These are phyloP conservation scores for Cladosporium sp. DNA, from an alignment of 2,329 filamentous ascomycete genomes.

Conservation along the genomic window DNA sequence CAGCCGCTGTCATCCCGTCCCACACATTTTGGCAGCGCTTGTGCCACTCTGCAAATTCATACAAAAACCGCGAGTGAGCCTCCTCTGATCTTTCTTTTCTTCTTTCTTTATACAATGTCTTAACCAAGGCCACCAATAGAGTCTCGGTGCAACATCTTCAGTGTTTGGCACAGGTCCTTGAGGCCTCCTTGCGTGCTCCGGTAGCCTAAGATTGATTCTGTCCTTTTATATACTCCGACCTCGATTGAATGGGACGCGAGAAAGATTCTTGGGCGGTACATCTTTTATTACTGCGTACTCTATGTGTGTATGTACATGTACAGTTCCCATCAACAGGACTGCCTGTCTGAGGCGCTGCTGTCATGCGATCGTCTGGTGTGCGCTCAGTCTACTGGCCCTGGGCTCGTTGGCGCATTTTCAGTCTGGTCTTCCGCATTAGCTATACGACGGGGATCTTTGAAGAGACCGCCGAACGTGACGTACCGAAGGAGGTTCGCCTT, in stretches of 20 bases:
- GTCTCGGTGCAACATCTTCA: slow-evolving; percentile 93
- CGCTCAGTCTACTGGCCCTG: slow-evolving; percentile 31
- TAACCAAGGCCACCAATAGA: slow-evolving; percentile 92
- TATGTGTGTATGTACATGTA: background rate
- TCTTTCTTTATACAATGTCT: slow-evolving; percentile 64
- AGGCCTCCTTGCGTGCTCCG: slow-evolving; percentile 92
- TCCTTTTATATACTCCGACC: slow-evolving; percentile 57
- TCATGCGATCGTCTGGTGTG: too few species aligned
- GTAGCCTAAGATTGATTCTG: slow-evolving; percentile 78
- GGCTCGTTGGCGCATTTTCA: slow-evolving; percentile 79
- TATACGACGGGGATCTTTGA: background rate
- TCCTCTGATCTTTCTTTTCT: slow-evolving; percentile 34
- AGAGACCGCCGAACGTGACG: background rate
- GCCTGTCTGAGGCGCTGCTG: too few species aligned
- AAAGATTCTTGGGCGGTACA: slow-evolving; percentile 41
- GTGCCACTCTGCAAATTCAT: background rate
- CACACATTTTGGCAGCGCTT: slow-evolving; percentile 4
- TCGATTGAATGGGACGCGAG: slow-evolving; percentile 41
- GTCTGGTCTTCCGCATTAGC: slow-evolving; percentile 29
- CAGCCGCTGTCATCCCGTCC: background rate
- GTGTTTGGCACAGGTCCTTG: slow-evolving; percentile 85
- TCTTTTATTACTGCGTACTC: slow-evolving; percentile 5
- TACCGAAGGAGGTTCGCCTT: slow-evolving; percentile 69
- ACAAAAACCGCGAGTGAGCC: slow-evolving; percentile 8
- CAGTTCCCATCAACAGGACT: too few species aligned